These are phyloP conservation scores for Ophiostoma populinum DNA, from an alignment of 2,329 filamentous ascomycete species.

Conservation along the genomic window DNA sequence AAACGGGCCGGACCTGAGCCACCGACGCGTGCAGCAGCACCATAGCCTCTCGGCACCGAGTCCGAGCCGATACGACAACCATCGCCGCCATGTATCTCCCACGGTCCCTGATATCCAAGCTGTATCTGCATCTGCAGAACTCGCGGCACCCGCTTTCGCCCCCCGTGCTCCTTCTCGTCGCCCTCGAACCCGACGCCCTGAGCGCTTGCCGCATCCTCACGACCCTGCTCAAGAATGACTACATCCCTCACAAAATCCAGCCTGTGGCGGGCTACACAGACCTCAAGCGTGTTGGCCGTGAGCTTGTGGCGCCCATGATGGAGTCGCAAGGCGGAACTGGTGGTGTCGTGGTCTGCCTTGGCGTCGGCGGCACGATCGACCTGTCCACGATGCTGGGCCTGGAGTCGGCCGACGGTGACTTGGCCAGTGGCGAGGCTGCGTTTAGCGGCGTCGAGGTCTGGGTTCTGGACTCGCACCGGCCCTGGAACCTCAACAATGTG, in stretches of 20 bases:
- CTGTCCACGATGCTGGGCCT: slow-evolving; percentile 65
- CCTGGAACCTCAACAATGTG: slow-evolving; percentile 89
- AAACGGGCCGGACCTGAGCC: too few species aligned
- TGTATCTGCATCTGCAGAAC: slow-evolving; percentile 77
- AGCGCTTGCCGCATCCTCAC: slow-evolving; percentile 93
- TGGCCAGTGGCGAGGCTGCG: slow-evolving; percentile 16
- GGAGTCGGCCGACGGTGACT: slow-evolving; percentile 42
- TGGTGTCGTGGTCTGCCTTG: slow-evolving; percentile 79
- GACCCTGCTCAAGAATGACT: slow-evolving; percentile 86
- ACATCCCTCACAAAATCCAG: slow-evolving; percentile 93
- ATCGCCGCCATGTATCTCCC: slow-evolving; percentile 69
- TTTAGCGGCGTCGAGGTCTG: slow-evolving; percentile 85
- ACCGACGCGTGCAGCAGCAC: too few species aligned
- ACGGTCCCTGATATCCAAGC: slow-evolving; percentile 69
- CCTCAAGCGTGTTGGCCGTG: slow-evolving; percentile 59
- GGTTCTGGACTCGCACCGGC: slow-evolving; percentile 79
- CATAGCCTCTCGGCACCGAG: neutral
- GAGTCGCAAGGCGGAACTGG: slow-evolving; percentile 67
- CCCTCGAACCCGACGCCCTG: slow-evolving; percentile 86
- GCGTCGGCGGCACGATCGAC: slow-evolving; percentile 83
- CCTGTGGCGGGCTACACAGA: slow-evolving; percentile 87
- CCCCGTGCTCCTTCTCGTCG: slow-evolving; percentile 78
- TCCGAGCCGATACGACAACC: neutral
- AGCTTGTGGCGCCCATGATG: slow-evolving; percentile 75
- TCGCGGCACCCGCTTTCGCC: slow-evolving; percentile 80